phyloP scores from a whole-genome alignment of 2,329 filamentous ascomycete genomes.

The Lizonia empirigonia region DNA sequence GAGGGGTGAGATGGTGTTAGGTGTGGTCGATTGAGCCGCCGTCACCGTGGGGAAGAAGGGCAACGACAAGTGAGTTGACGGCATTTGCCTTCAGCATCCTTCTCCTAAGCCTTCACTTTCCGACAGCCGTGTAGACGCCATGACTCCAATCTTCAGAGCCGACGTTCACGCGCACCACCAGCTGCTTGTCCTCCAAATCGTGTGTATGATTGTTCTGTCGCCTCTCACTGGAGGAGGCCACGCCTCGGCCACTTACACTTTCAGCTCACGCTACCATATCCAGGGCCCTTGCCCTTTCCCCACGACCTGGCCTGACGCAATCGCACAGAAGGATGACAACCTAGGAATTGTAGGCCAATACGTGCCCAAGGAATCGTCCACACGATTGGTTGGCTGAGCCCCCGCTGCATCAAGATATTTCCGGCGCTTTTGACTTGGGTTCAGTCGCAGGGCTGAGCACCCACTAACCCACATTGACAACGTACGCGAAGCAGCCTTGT shows the following conservation, averaged over 20 bases:
- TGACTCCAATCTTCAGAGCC: slow-evolving; percentile 1
- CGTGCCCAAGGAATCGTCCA: not conserved
- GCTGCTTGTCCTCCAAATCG: not conserved
- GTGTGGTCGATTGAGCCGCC: not conserved
- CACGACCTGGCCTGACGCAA: not conserved
- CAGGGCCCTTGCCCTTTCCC: slow-evolving; percentile 8
- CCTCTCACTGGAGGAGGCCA: not conserved
- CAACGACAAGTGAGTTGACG: slow-evolving; percentile 2
- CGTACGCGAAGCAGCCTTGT: slow-evolving; percentile 16
- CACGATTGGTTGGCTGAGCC: not conserved
- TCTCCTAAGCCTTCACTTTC: slow-evolving; percentile 10
- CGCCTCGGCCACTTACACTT: slow-evolving; percentile 3
- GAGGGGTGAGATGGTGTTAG: not conserved
- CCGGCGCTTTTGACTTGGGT: slow-evolving; percentile 1
- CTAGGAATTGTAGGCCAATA: no score
- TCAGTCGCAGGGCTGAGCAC: slow-evolving; percentile 8
- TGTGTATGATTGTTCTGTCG: slow-evolving; percentile 1
- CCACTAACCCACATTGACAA: slow-evolving; percentile 11
- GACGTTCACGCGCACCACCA: not conserved
- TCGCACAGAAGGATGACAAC: not conserved
- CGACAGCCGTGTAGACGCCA: slow-evolving; percentile 12
- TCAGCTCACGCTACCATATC: not conserved
- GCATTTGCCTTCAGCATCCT: not conserved
- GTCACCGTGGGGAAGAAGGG: slow-evolving; percentile 6
- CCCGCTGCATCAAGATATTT: slow-evolving; percentile 3